phyloP scores from a whole-genome alignment of 257 asterid genomes.

The Parsonsia alboflavescens region DNA sequence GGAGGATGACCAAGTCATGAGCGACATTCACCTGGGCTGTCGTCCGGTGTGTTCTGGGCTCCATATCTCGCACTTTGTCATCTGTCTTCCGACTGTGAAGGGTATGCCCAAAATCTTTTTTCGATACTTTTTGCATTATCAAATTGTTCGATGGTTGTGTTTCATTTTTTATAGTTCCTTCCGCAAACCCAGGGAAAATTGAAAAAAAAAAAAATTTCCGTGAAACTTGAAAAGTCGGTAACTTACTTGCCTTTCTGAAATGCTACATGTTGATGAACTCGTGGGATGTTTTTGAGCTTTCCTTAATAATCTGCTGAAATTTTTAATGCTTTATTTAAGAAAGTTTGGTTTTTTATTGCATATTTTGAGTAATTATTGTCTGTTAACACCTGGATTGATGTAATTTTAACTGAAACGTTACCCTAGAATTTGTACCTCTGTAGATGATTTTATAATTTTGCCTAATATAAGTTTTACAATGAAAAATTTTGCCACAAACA shows the following conservation, averaged over 20 bases:
- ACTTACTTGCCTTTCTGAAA: background rate
- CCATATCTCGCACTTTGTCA: conserved; percentile 61
- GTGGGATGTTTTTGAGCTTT: background rate
- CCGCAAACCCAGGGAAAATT: background rate
- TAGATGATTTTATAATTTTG: background rate
- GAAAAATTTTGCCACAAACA: background rate
- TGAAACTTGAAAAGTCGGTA: background rate
- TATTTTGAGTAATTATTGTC: background rate
- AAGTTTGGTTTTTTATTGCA: background rate
- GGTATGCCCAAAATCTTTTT: conserved; percentile 18
- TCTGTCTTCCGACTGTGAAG: conserved; percentile 39
- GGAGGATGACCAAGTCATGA: conserved; percentile 79
- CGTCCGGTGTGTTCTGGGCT: conserved; percentile 63
- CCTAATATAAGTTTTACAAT: background rate
- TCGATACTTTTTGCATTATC: background rate
- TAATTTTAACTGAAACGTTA: background rate
- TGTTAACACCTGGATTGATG: background rate
- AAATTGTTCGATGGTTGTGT: background rate
- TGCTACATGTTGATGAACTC: background rate
- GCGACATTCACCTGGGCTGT: conserved; percentile 93
- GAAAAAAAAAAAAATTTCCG: too few species aligned
- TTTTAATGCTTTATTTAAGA: background rate
- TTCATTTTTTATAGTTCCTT: background rate
- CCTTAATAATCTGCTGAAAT: background rate
- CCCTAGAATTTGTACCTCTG: background rate